Base-by-base conservation (phyloP, 768 basidiomycete species). In the Termitomyces sp. region DNA sequence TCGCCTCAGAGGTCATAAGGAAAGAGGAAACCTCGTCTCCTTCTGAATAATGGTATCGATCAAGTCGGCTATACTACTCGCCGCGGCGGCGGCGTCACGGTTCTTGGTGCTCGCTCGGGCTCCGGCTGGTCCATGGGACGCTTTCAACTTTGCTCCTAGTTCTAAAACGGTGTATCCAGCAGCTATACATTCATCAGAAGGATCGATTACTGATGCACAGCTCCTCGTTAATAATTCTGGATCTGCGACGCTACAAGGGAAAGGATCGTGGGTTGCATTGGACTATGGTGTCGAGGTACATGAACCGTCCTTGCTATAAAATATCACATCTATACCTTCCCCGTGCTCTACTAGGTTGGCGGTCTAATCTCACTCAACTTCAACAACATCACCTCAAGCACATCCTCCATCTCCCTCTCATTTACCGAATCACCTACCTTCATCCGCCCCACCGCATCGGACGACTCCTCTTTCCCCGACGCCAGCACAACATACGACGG, bases 341-440 rank as follows among this genome's bases (percentile, higher is more conserved):
- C n/a, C n/a, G n/a, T n/a, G n/a, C n/a, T n/a, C 43, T 2, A 20
- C 16, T 16, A 83, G 81, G 76, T 82, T 43, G 82, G 81, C 1
- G 82, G 81, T 0, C 67, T 81, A 27, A 75, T 83, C 13, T 80
- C 80, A 0, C 48, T 83, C 44, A 78, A 70, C 56, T 71, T 83
- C 41, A 64, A 71, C 50, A 57, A 64, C 11, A 58, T 69, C 15
- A 60, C 72, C 0, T 52, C 70, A 0, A 55, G 60, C 0, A 71
- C 80, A 0, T 58, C 74, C 10, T 73, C 80, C 0, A 73, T 84
- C 32, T 76, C 80, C 0, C 73, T 85, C 32, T 77, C 82, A 0
- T 85, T 83, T 71, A 81, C 80, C 1, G 82, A 85, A 57, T 84
- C 82, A 0, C 77, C 82, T 0, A 47, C 68, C 36, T 83, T 82